These are phyloP conservation scores for Jaapia argillacea DNA, from an alignment of 768 basidiomycete species.

Conservation along the genomic window DNA sequence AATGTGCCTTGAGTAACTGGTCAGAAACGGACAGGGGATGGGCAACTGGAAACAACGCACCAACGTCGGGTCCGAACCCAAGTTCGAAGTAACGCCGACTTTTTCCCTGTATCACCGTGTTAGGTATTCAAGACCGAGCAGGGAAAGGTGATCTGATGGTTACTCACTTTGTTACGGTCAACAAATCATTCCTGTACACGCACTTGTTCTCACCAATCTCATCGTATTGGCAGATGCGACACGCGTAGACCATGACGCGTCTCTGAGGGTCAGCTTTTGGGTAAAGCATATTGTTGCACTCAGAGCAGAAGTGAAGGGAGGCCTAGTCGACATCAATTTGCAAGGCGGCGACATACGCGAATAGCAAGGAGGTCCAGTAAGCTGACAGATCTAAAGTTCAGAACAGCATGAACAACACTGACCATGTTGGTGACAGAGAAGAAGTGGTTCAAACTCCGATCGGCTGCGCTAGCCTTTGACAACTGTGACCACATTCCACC, in stretches of 20 bases:
- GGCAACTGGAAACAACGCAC: conserved; percentile 30
- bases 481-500: too few relatives aligned
- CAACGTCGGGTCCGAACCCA: conserved; percentile 85
- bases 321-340: too few relatives aligned
- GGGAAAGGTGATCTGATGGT: conserved; percentile 3
- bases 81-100: conserved; percentile 81
- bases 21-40: conserved; percentile 1
- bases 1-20: conserved; percentile 52
- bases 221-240: conserved; percentile 82
- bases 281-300: conserved; percentile 93
- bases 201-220: conserved; percentile 82
- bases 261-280: conserved; percentile 86
- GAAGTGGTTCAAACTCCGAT: too few relatives aligned
- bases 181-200: conserved; percentile 88
- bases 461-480: too few relatives aligned
- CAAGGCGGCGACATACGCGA: too few relatives aligned
- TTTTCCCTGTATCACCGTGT: conserved; percentile 75
- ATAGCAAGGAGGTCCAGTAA: too few relatives aligned
- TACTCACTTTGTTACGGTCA: conserved; percentile 84
- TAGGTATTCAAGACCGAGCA: neutral
- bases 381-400: too few relatives aligned
- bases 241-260: conserved; percentile 81
- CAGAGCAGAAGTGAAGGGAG: conserved; percentile 83
- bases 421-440: too few relatives aligned
- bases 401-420: too few relatives aligned